Percentiles rank a stretch among this genome's conserved stretches.
Conservation (phyloP, 129 eudicot species). For the Flaveria robusta region DNA sequence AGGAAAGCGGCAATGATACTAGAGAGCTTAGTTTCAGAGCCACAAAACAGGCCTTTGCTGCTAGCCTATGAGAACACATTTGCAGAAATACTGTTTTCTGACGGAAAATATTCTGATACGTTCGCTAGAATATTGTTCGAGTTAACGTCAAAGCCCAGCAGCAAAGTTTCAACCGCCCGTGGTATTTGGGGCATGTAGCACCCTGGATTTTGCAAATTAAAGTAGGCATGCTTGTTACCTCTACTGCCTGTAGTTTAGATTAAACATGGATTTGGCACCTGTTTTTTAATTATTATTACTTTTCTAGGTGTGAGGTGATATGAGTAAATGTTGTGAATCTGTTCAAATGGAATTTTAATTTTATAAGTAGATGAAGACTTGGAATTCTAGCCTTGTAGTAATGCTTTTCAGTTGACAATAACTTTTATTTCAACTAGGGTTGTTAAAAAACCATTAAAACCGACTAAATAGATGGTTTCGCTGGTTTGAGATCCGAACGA, state of each 20-base stretch:
- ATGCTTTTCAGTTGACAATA: too few species aligned
- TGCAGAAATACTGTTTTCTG: constrained; percentile 89
- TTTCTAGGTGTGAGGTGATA: constrained; percentile 14
- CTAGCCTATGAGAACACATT: constrained; percentile 80
- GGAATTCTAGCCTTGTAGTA: neutral
- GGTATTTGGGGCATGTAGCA: constrained; percentile 98
- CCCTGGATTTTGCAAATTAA: neutral
- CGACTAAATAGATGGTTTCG: too few species aligned
- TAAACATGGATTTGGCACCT: constrained; percentile 6
- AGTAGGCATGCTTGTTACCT: constrained; percentile 10
- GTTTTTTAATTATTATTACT: neutral
- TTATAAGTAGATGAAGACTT: neutral
- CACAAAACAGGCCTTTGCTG: constrained; percentile 77
- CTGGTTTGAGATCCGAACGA: too few species aligned
- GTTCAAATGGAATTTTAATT: constrained; percentile 10
- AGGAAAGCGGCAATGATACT: constrained; percentile 85
- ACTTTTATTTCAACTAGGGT: too few species aligned
- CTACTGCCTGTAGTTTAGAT: constrained; percentile 22
- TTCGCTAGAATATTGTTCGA: constrained; percentile 90
- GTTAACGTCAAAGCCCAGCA: constrained; percentile 84
- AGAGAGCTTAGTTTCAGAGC: constrained; percentile 89
- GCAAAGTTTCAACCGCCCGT: constrained; percentile 78
- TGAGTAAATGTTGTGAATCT: constrained; percentile 18
- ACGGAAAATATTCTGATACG: constrained; percentile 74
- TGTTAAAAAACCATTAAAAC: too few species aligned